These are phyloP conservation scores for Geotrichum armillariae DNA, from an alignment of 1,139 yeast genomes.

Conservation along the genomic window DNA sequence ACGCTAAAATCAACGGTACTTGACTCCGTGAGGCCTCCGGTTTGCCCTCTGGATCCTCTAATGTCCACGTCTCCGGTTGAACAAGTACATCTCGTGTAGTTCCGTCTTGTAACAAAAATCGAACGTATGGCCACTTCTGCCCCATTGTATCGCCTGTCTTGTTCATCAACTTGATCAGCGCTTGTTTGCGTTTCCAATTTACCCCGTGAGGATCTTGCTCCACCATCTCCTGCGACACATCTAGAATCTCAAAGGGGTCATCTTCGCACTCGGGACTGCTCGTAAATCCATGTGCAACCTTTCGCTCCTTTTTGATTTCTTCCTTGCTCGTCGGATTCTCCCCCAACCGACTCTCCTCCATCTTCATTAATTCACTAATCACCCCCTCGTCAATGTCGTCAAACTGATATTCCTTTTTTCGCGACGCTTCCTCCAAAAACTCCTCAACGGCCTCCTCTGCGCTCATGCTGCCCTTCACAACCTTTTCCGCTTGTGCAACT, in stretches of 20 bases:
- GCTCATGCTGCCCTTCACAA: conserved; percentile 16
- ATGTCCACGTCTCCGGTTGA: conserved; percentile 70
- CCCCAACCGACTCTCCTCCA: conserved; percentile 18
- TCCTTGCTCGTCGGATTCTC: conserved; percentile 15
- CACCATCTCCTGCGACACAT: conserved; percentile 24
- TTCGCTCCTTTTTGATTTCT: not conserved
- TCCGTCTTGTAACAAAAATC: conserved; percentile 70
- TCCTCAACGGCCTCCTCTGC: conserved; percentile 22
- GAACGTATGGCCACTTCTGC: conserved; percentile 63
- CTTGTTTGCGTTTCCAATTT: conserved; percentile 28
- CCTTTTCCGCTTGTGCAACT: conserved; percentile 15
- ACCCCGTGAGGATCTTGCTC: conserved; percentile 22
- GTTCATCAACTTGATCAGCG: conserved; percentile 36
- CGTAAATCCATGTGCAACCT: not conserved
- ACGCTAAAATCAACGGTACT: conserved; percentile 83
- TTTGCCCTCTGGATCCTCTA: conserved; percentile 59
- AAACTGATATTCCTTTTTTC: conserved; percentile 2
- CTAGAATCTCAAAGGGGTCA: conserved; percentile 26
- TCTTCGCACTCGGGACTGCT: conserved; percentile 6
- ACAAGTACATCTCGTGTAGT: conserved; percentile 71
- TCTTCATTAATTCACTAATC: conserved; percentile 19
- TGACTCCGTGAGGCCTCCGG: conserved; percentile 57
- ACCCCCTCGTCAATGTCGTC: conserved; percentile 20
- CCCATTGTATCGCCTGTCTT: conserved; percentile 20
- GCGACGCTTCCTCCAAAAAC: conserved; percentile 12